These are phyloP conservation scores for Crotalaria pallida DNA, from an alignment of 306 rosid species.

Conservation along the genomic window DNA sequence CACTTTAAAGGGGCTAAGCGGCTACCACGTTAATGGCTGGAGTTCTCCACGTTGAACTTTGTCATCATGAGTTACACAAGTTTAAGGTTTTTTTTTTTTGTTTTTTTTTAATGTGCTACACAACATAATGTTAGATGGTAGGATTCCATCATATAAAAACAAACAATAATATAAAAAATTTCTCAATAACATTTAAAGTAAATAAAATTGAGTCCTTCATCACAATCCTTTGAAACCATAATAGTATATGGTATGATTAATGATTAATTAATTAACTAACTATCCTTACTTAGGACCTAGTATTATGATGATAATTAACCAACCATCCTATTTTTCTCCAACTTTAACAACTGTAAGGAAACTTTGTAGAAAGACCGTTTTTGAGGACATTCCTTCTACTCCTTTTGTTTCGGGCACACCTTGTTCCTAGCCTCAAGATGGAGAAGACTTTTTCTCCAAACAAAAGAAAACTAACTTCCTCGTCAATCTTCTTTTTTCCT, in stretches of 20 bases:
- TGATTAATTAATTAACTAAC: neutral
- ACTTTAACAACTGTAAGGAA: slow-evolving; percentile 4
- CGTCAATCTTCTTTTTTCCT: neutral
- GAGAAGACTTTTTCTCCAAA: slow-evolving; percentile 55
- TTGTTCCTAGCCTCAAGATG: slow-evolving; percentile 39
- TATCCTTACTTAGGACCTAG: neutral
- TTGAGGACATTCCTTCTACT: slow-evolving; percentile 15
- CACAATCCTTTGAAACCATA: no score
- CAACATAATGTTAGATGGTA: no score
- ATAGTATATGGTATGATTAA: neutral
- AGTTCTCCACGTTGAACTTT: no score
- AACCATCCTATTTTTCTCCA: neutral
- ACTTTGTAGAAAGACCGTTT: neutral
- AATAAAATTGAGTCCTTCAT: no score
- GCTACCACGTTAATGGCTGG: no score
- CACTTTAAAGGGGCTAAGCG: no score
- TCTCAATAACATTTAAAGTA: no score
- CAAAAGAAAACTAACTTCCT: slow-evolving; percentile 21
- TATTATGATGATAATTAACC: neutral
- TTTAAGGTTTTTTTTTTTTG: no score
- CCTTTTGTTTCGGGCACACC: slow-evolving; percentile 45
- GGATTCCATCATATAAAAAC: no score
- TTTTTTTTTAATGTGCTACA: no score
- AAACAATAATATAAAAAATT: no score
- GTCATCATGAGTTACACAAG: no score